Base-by-base conservation (phyloP, 1,139 yeast genomes). In the Magnusiomyces tetraspermus region DNA sequence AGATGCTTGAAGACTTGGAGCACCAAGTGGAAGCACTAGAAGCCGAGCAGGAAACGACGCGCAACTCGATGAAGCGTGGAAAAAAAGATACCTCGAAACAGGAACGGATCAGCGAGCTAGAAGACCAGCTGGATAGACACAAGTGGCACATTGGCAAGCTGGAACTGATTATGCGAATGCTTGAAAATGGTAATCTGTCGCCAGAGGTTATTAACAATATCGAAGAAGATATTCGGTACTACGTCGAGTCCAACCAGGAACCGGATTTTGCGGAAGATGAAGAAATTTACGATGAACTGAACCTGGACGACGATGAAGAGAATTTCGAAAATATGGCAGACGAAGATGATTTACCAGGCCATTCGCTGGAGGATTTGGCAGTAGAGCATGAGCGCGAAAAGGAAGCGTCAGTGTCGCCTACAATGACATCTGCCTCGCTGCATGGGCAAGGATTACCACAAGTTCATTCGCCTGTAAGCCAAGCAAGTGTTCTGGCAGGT, bases 251-350 rank as follows among this genome's bases (percentile, higher is more conserved):
- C 58, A 94, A 92, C 65, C 95, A 86, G 69, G 97, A 89, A 54
- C 95, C 83, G n/a, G 96, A 90, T 63, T 94, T 89, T 67, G 86
- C 92, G 24, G 97, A 92, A 64, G 96, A 92, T 67, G 97, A 92
- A 62, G 92, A 89, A 37, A 81, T 92, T 58, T 92, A 92, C 66
- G 97, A 92, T 60, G 89, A 82, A 55, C 76, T 92, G 59, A 92
- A 86, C 52, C 76, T 88, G 51, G 88, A 80, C 53, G 88, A 83
- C 47, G 82, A 80, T 26, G 71, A 73, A 28, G 74, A 74, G 53
- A 79, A 76, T 53, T 78, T 75, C 51, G 70, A 72, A 45, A 72
- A 72, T 31, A 31, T 63, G 57, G 4, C 55, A 63, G 36, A 70
- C 63, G 49, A 71, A 64, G 55, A 68, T 64, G 28, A 63, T 60